Conservation (phyloP, 2,329 filamentous ascomycete genomes). For the Akanthomyces uredinophilus region DNA sequence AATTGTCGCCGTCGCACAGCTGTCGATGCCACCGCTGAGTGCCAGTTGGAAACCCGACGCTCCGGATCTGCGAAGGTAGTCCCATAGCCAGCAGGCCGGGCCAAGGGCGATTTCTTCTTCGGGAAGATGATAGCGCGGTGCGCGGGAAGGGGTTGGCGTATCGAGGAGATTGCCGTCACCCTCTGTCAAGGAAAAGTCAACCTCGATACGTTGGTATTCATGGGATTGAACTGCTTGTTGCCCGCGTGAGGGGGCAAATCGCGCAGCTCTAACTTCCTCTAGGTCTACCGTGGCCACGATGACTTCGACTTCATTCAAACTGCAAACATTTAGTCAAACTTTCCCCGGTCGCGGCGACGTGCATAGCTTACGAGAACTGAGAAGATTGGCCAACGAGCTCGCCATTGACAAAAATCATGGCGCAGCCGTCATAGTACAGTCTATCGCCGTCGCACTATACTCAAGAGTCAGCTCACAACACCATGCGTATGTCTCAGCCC, state of each 20-base stretch:
- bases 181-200: conserved; percentile 12
- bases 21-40: conserved; percentile 52
- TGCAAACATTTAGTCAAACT: background rate
- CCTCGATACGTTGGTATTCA: conserved; percentile 18
- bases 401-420: conserved; percentile 61
- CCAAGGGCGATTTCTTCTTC: conserved; percentile 61
- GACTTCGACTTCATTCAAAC: conserved; percentile 48
- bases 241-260: conserved; percentile 50
- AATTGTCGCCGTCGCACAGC: conserved; percentile 44
- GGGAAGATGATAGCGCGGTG: conserved; percentile 51
- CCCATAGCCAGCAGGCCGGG: conserved; percentile 63
- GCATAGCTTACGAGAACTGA: conserved; percentile 46
- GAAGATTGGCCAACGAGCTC: conserved; percentile 57
- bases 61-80: conserved; percentile 49
- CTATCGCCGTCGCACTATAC: conserved; percentile 41
- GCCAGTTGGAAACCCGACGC: conserved; percentile 53
- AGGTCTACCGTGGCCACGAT: conserved; percentile 62
- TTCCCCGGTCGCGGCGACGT: conserved; percentile 38
- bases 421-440: conserved; percentile 55
- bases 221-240: conserved; percentile 47
- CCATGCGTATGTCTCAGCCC: background rate
- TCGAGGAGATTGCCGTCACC: conserved; percentile 36
- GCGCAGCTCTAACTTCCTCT: conserved; percentile 62
- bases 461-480: background rate
- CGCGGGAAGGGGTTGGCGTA: conserved; percentile 36